Evolutionary conservation across 2,329 filamentous ascomycete genomes (phyloP).

Genomic region (Fonsecaea multimorphosa): DNA sequence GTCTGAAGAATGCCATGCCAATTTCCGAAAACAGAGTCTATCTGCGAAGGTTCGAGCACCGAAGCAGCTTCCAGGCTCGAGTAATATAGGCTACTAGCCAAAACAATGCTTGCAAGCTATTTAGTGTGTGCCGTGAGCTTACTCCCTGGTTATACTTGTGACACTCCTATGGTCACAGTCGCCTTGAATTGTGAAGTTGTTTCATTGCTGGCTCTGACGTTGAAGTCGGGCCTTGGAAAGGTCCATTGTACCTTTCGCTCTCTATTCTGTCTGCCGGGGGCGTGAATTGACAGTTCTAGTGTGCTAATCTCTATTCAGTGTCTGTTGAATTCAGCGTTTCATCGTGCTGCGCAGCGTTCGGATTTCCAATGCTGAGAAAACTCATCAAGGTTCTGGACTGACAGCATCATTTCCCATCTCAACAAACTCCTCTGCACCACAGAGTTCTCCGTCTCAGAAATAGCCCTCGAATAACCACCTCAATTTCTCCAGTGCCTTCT

Average conservation of each 20-base stretch:
- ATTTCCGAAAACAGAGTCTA: background rate
- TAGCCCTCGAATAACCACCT: conserved; percentile 80
- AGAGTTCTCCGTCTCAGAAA: conserved; percentile 23
- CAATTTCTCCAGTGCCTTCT: conserved; percentile 78
- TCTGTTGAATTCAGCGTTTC: background rate
- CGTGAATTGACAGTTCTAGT: background rate
- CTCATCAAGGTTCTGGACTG: background rate
- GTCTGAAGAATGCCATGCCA: background rate
- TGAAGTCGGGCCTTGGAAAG: conserved; percentile 13
- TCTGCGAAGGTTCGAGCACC: background rate
- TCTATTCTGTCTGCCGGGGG: background rate
- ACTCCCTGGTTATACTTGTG: too few relatives aligned
- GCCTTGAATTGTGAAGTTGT: background rate
- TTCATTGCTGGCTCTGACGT: conserved; percentile 9
- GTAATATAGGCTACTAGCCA: background rate
- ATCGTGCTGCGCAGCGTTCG: background rate
- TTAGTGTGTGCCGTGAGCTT: background rate
- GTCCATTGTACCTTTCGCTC: background rate
- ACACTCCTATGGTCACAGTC: too few relatives aligned
- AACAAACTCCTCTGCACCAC: background rate
- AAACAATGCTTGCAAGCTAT: background rate
- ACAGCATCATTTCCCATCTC: background rate
- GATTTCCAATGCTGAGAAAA: background rate
- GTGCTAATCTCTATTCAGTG: background rate
- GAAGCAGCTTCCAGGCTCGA: background rate